A percentile compares a stretch with the other conserved stretches of the same genome.
Conservation (phyloP, 1,284 basidiomycete genomes). For the Polyporus tsugae region DNA sequence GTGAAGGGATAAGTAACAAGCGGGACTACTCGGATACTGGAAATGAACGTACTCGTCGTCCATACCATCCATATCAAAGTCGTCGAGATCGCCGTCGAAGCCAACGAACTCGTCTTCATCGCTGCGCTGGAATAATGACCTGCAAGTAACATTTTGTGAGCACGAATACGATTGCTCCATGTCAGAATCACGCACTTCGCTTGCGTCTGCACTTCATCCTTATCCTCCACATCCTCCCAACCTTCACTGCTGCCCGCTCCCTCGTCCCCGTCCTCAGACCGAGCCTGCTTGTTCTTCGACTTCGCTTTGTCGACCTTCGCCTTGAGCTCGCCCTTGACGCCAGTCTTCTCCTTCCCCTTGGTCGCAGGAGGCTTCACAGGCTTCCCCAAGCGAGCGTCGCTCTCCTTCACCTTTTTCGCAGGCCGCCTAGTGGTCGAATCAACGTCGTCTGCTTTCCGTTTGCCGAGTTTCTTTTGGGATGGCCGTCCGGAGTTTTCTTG, state of each 20-base stretch:
- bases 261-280: constrained; percentile 41
- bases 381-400: constrained; percentile 18
- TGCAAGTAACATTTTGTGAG: constrained; percentile 30
- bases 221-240: constrained; percentile 72
- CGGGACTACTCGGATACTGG: not conserved
- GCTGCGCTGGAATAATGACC: constrained; percentile 58
- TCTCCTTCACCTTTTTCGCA: constrained; percentile 65
- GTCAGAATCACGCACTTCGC: constrained; percentile 50
- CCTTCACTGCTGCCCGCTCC: constrained; percentile 52
- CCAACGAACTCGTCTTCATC: constrained; percentile 56
- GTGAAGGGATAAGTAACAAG: not conserved
- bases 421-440: constrained; percentile 51
- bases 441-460: constrained; percentile 70
- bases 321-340: constrained; percentile 42
- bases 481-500: constrained; percentile 40
- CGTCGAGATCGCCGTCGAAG: constrained; percentile 55
- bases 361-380: constrained; percentile 27
- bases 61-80: constrained; percentile 54
- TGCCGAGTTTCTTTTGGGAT: constrained; percentile 68
- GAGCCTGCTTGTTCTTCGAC: constrained; percentile 24
- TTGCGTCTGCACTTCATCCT: constrained; percentile 50
- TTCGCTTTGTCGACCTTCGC: constrained; percentile 40
- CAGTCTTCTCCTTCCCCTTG: constrained; percentile 32
- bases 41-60: constrained; percentile 44
- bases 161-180: constrained; percentile 10